These are phyloP conservation scores for Oidiodendron maius DNA, from an alignment of 495 filamentous ascomycete genomes.

Conservation along the genomic window DNA sequence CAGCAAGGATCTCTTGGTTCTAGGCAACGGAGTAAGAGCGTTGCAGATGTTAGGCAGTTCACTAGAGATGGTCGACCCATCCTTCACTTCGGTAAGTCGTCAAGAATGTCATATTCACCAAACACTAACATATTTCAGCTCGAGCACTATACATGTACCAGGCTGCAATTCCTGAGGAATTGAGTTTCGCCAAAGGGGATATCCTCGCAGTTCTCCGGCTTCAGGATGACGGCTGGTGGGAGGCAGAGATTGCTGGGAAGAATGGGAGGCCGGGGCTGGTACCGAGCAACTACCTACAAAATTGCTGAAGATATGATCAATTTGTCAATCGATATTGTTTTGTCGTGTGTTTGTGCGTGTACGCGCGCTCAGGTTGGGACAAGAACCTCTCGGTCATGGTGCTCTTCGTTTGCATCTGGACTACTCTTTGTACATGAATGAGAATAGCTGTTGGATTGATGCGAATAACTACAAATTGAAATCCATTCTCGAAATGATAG, in stretches of 20 bases:
- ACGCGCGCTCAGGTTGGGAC: too few species aligned
- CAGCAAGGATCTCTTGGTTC: constrained; percentile 28
- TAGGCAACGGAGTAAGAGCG: constrained; percentile 72
- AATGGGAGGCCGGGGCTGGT: constrained; percentile 75
- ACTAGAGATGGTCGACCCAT: constrained; percentile 83
- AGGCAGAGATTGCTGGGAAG: constrained; percentile 83
- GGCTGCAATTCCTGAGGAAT: constrained; percentile 89
- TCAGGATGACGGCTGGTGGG: constrained; percentile 99
- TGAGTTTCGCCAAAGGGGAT: constrained; percentile 91
- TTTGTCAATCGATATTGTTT: too few species aligned
- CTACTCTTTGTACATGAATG: too few species aligned
- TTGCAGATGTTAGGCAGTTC: constrained; percentile 68
- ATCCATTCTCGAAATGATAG: too few species aligned
- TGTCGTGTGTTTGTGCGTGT: too few species aligned
- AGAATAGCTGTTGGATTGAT: too few species aligned
- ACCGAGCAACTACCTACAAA: constrained; percentile 94
- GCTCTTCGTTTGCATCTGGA: too few species aligned
- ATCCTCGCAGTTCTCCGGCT: constrained; percentile 80
- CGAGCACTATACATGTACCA: constrained; percentile 91
- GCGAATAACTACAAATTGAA: too few species aligned
- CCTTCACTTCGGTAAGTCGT: constrained; percentile 82
- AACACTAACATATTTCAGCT: constrained; percentile 47
- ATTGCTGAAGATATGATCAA: constrained; percentile 48
- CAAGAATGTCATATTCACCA: neutral
- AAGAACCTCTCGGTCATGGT: too few species aligned